Conservation (phyloP, 768 basidiomycete species). For the Saitozyma podzolica region DNA sequence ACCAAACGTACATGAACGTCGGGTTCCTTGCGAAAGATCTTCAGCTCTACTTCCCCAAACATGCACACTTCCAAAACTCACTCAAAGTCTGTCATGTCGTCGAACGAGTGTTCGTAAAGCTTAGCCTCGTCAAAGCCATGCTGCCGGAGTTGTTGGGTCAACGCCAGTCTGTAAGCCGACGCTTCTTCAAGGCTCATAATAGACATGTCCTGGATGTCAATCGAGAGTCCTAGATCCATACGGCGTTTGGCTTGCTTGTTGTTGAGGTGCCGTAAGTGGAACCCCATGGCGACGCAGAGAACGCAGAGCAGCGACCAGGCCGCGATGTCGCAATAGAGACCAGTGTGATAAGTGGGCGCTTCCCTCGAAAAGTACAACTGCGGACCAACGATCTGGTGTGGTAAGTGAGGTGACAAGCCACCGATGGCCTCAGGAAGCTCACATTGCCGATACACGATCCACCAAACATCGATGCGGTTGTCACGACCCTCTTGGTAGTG, state of each 20-base stretch:
- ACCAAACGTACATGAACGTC: too few species aligned
- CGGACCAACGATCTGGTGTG: conserved; percentile 37
- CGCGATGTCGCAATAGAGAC: conserved; percentile 43
- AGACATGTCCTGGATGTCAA: conserved; percentile 36
- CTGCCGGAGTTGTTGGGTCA: too few species aligned
- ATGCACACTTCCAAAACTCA: too few species aligned
- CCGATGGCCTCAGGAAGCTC: too few species aligned
- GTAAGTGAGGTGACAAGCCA: too few species aligned
- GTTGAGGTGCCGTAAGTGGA: conserved; percentile 26
- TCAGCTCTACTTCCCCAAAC: too few species aligned
- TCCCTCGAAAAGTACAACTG: conserved; percentile 40
- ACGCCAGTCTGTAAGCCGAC: conserved; percentile 34
- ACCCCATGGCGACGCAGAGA: conserved; percentile 37
- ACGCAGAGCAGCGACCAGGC: conserved; percentile 33
- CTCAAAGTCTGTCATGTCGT: too few species aligned
- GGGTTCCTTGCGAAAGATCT: too few species aligned
- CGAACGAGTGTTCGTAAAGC: too few species aligned
- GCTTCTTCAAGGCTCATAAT: conserved; percentile 44
- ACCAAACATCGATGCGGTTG: conserved; percentile 38
- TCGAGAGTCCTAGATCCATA: conserved; percentile 34
- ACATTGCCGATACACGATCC: too few species aligned
- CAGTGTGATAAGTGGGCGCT: conserved; percentile 36
- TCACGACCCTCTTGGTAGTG: conserved; percentile 40
- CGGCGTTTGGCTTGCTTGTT: conserved; percentile 32
- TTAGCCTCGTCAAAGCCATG: too few species aligned